These are phyloP conservation scores for Platismatia glauca DNA, from an alignment of 495 filamentous ascomycete species.

Conservation along the genomic window DNA sequence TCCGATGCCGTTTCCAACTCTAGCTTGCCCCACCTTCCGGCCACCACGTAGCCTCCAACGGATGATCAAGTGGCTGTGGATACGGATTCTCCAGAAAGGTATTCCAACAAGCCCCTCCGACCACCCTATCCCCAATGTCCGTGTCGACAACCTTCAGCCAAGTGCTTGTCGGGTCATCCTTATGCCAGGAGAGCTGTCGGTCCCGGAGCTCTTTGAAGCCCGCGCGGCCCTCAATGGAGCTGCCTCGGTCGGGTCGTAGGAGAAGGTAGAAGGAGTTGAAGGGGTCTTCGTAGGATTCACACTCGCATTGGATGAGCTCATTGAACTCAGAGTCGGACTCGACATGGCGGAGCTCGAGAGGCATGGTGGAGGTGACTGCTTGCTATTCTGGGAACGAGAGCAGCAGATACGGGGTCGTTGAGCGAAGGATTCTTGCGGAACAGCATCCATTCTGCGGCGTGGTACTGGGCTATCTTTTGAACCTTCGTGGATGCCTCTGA, in stretches of 20 bases:
- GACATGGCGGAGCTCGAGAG: slow-evolving; percentile 17
- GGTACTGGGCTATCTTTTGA: no score
- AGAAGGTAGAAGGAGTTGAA: slow-evolving; percentile 18
- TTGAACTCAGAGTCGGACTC: slow-evolving; percentile 16
- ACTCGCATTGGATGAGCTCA: slow-evolving; percentile 20
- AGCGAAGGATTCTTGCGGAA: no score
- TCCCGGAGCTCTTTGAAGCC: slow-evolving; percentile 25
- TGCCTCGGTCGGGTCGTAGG: slow-evolving; percentile 17
- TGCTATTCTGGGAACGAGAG: no score
- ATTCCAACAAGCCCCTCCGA: slow-evolving; percentile 30
- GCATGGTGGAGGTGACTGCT: slow-evolving; percentile 18
- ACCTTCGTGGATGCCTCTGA: no score
- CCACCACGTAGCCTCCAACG: slow-evolving; percentile 28
- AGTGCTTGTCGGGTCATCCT: slow-evolving; percentile 22
- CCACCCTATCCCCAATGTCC: slow-evolving; percentile 26
- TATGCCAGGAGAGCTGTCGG: slow-evolving; percentile 24
- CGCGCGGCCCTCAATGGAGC: background rate
- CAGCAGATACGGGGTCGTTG: no score
- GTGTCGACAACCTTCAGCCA: slow-evolving; percentile 31
- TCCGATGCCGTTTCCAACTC: background rate
- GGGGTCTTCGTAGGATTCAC: slow-evolving; percentile 17
- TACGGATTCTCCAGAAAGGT: slow-evolving; percentile 30
- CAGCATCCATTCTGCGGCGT: no score
- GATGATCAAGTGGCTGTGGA: slow-evolving; percentile 16
- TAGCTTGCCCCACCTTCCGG: slow-evolving; percentile 24